Conservation (phyloP, 139 green algal species). For the Pseudopediastrum boryanum region DNA sequence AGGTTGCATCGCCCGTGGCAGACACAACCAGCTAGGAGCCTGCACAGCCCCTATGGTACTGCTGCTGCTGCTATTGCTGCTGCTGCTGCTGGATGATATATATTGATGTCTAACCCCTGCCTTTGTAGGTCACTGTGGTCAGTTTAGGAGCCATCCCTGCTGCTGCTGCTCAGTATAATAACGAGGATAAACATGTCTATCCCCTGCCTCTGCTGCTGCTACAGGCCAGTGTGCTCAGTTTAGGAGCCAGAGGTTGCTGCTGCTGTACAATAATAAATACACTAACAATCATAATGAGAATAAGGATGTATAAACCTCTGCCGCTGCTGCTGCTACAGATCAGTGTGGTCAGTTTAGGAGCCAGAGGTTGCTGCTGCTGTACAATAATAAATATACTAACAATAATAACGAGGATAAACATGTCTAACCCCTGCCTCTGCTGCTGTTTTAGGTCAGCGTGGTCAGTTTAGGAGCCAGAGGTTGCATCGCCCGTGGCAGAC, state of each 20-base stretch:
- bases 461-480: neutral
- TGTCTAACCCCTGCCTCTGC: neutral
- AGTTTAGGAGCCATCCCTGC: neutral
- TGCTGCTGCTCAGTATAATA: neutral
- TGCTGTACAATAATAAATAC: neutral
- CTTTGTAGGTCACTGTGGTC: neutral
- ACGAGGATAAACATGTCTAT: neutral
- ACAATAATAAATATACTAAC: neutral
- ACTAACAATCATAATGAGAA: neutral
- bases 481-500: neutral
- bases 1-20: neutral
- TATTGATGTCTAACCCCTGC: neutral
- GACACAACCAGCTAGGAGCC: neutral
- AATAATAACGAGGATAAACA: neutral
- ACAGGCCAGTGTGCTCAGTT: neutral
- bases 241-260: neutral
- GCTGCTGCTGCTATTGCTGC: neutral
- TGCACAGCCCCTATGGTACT: neutral
- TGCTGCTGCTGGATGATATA: neutral
- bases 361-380: neutral
- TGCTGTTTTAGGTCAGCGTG: neutral
- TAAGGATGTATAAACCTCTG: neutral
- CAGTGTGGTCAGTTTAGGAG: too few relatives aligned
- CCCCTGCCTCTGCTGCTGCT: neutral
- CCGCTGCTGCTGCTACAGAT: neutral